Evolutionary conservation across 31 red algal species (phyloP).

Genomic region (Odonthalia washingtoniensis): DNA sequence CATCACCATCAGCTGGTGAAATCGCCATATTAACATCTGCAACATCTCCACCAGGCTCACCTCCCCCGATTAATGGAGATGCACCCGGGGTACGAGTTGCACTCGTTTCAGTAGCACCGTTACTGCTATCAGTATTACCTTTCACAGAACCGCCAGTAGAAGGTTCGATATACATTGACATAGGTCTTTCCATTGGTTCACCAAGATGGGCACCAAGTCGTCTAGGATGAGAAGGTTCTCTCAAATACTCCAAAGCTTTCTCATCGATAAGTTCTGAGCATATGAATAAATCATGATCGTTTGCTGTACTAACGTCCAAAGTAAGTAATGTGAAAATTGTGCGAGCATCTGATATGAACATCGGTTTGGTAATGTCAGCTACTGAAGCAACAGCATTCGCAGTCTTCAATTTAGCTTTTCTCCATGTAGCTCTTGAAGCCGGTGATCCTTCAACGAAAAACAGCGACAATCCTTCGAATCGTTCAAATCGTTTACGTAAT

Average conservation of each 20-base stretch:
- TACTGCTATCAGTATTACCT: background rate
- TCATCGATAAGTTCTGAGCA: slow-evolving; percentile 84
- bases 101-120: background rate
- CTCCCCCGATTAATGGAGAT: background rate
- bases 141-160: background rate
- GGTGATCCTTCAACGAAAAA: slow-evolving; percentile 72
- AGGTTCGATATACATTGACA: background rate
- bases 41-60: background rate
- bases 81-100: background rate
- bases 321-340: slow-evolving; percentile 78
- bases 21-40: background rate
- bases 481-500: slow-evolving; percentile 50
- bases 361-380: slow-evolving; percentile 63
- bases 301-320: slow-evolving; percentile 63
- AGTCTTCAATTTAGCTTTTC: slow-evolving; percentile 41
- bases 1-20: background rate
- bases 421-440: slow-evolving; percentile 59
- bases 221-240: slow-evolving; percentile 77
- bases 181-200: background rate
- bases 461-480: slow-evolving; percentile 40
- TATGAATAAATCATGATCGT: slow-evolving; percentile 75
- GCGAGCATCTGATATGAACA: slow-evolving; percentile 62
- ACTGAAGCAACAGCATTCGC: slow-evolving; percentile 63
- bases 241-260: slow-evolving; percentile 75
- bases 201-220: slow-evolving; percentile 61